These are phyloP conservation scores for Euphrasia arctica DNA, from an alignment of 305 asterid species.

Conservation along the genomic window DNA sequence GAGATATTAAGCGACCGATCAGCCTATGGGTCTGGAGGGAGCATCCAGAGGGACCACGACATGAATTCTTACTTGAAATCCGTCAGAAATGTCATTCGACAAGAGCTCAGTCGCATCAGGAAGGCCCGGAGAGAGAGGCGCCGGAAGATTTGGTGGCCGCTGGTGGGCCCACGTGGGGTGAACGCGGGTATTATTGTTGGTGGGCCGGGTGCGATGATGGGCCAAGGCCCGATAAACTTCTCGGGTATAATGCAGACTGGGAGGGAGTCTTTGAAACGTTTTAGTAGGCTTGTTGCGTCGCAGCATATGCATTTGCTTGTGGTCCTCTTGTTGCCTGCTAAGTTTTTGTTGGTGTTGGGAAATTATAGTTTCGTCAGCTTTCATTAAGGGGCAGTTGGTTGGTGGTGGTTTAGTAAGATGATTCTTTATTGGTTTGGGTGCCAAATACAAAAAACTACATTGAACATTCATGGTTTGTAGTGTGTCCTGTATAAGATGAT, in stretches of 20 bases:
- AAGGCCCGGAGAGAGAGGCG: constrained; percentile 55
- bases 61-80: constrained; percentile 69
- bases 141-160: constrained; percentile 75
- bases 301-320: constrained; percentile 85
- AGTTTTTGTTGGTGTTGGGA: constrained; percentile 50
- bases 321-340: constrained; percentile 69
- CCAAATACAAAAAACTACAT: constrained; percentile 27
- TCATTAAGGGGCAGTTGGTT: constrained; percentile 31
- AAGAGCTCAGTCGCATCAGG: constrained; percentile 58
- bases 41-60: constrained; percentile 87
- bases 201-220: constrained; percentile 35
- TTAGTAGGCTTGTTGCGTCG: constrained; percentile 66
- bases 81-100: constrained; percentile 53
- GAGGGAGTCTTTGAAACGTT: constrained; percentile 60
- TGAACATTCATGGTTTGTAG: constrained; percentile 38
- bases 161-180: constrained; percentile 43
- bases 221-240: constrained; percentile 45
- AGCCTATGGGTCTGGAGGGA: constrained; percentile 89
- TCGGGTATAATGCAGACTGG: constrained; percentile 58
- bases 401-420: constrained; percentile 22
- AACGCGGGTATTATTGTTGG: constrained; percentile 39
- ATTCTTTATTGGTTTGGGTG: constrained; percentile 60
- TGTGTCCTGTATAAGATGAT: constrained; percentile 16
- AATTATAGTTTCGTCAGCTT: constrained; percentile 37
- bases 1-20: constrained; percentile 87